Base-by-base conservation (phyloP, 495 filamentous ascomycete genomes). In the Friedmanniomyces simplex region DNA sequence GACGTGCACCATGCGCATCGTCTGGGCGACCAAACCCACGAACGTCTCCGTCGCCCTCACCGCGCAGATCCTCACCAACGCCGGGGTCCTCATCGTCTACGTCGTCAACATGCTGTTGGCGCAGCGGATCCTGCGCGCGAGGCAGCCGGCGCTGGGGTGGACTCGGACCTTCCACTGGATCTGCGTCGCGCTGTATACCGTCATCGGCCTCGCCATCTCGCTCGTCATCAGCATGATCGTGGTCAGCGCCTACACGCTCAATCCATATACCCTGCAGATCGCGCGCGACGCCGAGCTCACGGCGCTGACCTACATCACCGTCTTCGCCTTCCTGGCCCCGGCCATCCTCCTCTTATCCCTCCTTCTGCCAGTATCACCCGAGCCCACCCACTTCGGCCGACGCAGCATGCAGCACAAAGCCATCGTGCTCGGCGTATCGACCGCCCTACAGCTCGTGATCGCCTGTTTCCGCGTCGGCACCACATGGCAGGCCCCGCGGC, bases 1-100 rank as follows among this genome's bases (percentile, higher is more conserved):
- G 24, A 81, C 89, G 0, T 81, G 82, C 48, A 65, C 72, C 8
- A 71, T 91, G 63, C 83, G 89, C 21, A 87, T 81, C 18, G 72
- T 64, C n/a, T 85, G 81, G 82, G 73, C 79, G 6, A 65, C 63
- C 26, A 59, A 76, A 51, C 74, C 69, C 2, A 52, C 18, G 8
- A 72, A 82, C 58, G 62, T 83, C 42, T 63, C 61, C 26, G 54
- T 91, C 2, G 83, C 77, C 6, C 87, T 95, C 50, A 83, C 86
- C 0, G 79, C 88, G 1, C 72, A 81, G 54, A 78, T 95, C 63
- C 66, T 72, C 25, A 55, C 65, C 52, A 59, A 61, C 34, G 66
- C 62, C 12, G 69, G 69, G 26, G 67, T 65, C n/a, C 47, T 72
- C 11, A 60, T 72, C 37, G 52, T 72, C 43, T 71, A 59, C 55